phyloP scores from a whole-genome alignment of 345 rosid species.

The Aethionema arabicum region DNA sequence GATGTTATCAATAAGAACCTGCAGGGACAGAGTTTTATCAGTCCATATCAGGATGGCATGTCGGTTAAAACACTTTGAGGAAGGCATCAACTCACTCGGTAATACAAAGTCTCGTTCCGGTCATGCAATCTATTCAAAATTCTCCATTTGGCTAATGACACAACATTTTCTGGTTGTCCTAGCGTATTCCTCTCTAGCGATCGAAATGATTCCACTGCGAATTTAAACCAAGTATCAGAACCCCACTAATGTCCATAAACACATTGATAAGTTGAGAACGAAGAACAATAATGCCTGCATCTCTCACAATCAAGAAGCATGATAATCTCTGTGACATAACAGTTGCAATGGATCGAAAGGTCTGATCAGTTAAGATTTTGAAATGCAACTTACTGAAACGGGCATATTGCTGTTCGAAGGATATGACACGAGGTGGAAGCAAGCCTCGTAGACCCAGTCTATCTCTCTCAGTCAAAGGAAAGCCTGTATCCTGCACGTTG shows the following conservation, averaged over 20 bases:
- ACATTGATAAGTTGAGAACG: too few relatives aligned
- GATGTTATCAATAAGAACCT: slow-evolving; percentile 96
- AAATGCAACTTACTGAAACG: slow-evolving; percentile 79
- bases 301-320: not conserved
- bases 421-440: slow-evolving; percentile 93
- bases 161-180: slow-evolving; percentile 59
- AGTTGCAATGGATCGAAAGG: slow-evolving; percentile 3
- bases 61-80: not conserved
- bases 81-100: slow-evolving; percentile 52
- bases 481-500: slow-evolving; percentile 80
- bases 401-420: slow-evolving; percentile 84
- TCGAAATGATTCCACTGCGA: slow-evolving; percentile 83
- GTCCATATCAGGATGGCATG: not conserved
- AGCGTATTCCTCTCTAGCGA: slow-evolving; percentile 81
- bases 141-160: slow-evolving; percentile 95
- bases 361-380: not conserved
- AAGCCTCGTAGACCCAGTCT: slow-evolving; percentile 92
- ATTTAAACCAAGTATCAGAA: slow-evolving; percentile 32
- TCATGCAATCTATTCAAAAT: slow-evolving; percentile 94
- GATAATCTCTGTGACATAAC: not conserved
- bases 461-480: slow-evolving; percentile 93
- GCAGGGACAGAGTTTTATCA: slow-evolving; percentile 24
- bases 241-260: too few relatives aligned
- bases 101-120: slow-evolving; percentile 93
- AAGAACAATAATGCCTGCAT: too few relatives aligned